Base-by-base conservation (phyloP, 345 rosid species). In the Draba incana region DNA sequence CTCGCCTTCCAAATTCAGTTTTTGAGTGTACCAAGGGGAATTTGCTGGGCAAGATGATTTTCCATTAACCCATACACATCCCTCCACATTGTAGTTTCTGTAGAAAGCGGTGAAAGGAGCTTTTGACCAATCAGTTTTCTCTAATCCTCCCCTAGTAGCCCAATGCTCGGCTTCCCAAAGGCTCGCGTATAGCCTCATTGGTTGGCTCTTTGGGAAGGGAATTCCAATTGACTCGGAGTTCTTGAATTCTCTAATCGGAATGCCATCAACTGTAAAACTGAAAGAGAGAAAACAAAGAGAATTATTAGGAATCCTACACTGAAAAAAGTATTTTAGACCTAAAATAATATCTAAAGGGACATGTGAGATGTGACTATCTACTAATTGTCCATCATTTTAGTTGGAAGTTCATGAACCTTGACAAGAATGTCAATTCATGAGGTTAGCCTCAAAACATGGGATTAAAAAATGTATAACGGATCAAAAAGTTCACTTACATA, bases 81-180 rank as follows among this genome's bases (percentile, higher is more conserved):
- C 93, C 6, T 81, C 65, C 0, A 77, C 80, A 10, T 55, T 79
- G 78, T 84, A 85, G 74, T 80, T 82, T 59, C 88, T 80, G 62
- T 76, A 86, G 27, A 82, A 85, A 57, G 96, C 85, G 0, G 74
- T 72, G 74, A 89, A 85, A 4, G 92, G 96, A 24, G 92, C 89
- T 43, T 73, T 69, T 0, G 79, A 58, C 91, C 91, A 85, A 47
- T 86, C 85, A 3, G 80, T 84, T 81, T 87, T 85, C 12, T 83
- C 82, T n/a, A 80, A 64, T 1, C 88, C 90, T 6, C 92, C 92
- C 23, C 86, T 78, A 6, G 92, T 86, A 1, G 92, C 90, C 92
- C 87, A 87, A 30, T 86, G 78, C 43, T 87, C 96, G 0, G 91
- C 96, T 75, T 87, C 83, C 91, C 93, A 87, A 0, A 89, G 57